These are phyloP conservation scores for Aspergillus bombycis DNA, from an alignment of 2,329 filamentous ascomycete genomes.

Conservation along the genomic window DNA sequence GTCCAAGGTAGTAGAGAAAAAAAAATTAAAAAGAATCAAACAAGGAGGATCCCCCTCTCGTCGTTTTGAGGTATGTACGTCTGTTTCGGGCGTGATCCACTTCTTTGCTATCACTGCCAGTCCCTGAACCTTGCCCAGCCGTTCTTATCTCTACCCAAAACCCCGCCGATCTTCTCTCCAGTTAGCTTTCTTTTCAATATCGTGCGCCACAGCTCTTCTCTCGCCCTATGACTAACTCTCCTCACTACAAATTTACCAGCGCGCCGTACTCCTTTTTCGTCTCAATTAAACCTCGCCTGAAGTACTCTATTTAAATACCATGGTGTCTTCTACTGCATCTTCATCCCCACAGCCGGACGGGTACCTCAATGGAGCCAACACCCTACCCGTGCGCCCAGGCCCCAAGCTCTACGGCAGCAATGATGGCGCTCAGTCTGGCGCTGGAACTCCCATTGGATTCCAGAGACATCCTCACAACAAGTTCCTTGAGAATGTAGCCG, in stretches of 20 bases:
- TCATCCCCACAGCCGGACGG: constrained; percentile 31
- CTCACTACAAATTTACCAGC: background rate
- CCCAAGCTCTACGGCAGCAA: constrained; percentile 38
- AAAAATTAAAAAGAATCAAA: background rate
- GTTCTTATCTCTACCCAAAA: background rate
- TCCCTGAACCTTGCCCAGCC: background rate
- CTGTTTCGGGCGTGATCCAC: background rate
- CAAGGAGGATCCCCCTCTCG: background rate
- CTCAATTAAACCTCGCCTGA: constrained; percentile 4
- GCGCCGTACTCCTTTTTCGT: background rate
- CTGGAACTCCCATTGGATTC: constrained; percentile 47
- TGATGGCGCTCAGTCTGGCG: constrained; percentile 39
- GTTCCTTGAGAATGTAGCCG: constrained; percentile 58
- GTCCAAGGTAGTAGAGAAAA: background rate
- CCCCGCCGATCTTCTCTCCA: background rate
- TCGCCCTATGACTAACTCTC: background rate
- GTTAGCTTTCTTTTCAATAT: background rate
- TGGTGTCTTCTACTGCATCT: constrained; percentile 35
- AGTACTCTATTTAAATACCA: constrained; percentile 17
- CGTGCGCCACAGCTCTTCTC: background rate
- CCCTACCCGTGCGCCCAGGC: constrained; percentile 31
- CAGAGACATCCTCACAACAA: constrained; percentile 56
- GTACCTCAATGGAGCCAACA: constrained; percentile 29
- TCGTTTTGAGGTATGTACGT: background rate
- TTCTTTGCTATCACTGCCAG: background rate